Evolutionary conservation across 2,329 filamentous ascomycete species (phyloP).

Genomic region (Thyridium curvatum): DNA sequence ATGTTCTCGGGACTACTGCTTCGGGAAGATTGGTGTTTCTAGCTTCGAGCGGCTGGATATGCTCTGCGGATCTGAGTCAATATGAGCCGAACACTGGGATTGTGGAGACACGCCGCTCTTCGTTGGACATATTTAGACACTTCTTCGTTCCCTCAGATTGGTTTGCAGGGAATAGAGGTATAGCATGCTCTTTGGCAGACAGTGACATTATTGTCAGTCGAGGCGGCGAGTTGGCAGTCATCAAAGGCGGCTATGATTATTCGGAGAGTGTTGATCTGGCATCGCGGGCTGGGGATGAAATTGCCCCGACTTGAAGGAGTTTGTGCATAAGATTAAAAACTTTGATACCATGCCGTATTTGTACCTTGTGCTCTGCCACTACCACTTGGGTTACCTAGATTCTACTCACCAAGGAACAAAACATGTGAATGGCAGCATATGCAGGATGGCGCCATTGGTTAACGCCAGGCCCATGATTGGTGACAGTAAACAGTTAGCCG

Average conservation of each 20-base stretch:
- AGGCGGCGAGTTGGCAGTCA: constrained; percentile 16
- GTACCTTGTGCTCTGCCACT: no score
- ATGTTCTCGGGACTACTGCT: constrained; percentile 14
- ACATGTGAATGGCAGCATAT: no score
- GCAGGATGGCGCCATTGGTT: no score
- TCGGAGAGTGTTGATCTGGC: constrained; percentile 7
- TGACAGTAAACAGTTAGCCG: no score
- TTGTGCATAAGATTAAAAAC: no score
- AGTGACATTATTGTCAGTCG: constrained; percentile 17
- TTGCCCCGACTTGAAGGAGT: no score
- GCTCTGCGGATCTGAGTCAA: constrained; percentile 12
- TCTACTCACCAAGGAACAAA: no score
- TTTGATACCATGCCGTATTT: no score
- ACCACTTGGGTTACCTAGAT: no score
- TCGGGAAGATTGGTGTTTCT: constrained; percentile 18
- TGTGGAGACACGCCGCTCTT: no score
- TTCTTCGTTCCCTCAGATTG: constrained; percentile 25
- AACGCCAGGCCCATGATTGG: no score
- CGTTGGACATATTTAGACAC: constrained; percentile 14
- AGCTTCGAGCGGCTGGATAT: constrained; percentile 18
- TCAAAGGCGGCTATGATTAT: constrained; percentile 18
- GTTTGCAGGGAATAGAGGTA: constrained; percentile 15
- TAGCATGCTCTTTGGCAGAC: constrained; percentile 11
- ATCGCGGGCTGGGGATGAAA: no score
- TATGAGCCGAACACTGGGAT: background rate